Percentiles rank a stretch among this genome's conserved stretches.
Evolutionary conservation across 2,329 filamentous ascomycete genomes (phyloP).

Genomic region (Thielaviopsis populi): DNA sequence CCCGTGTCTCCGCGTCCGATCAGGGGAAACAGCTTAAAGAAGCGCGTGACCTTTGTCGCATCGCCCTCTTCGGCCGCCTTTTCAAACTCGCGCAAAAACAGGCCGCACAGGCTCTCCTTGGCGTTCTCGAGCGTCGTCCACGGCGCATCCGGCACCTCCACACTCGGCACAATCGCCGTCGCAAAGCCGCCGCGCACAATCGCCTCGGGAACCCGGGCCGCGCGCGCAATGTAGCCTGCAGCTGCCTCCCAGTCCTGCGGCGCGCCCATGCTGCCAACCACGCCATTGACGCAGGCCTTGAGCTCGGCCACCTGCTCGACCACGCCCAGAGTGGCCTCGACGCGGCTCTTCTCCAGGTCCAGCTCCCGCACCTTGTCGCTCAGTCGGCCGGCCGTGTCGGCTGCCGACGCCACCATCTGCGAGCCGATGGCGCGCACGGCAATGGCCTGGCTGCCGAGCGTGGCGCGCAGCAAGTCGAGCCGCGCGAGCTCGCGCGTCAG

Average conservation of each 20-base stretch:
- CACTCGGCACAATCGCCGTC: conserved; percentile 80
- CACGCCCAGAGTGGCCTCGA: conserved; percentile 77
- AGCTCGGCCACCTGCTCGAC: conserved; percentile 95
- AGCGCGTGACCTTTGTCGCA: conserved; percentile 76
- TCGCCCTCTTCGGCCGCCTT: conserved; percentile 79
- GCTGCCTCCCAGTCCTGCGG: conserved; percentile 98
- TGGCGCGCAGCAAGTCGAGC: conserved; percentile 76
- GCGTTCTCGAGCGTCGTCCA: conserved; percentile 75
- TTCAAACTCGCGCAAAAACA: conserved; percentile 92
- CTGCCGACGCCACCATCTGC: conserved; percentile 77
- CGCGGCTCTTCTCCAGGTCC: conserved; percentile 79
- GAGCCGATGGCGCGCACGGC: conserved; percentile 71
- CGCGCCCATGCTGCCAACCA: conserved; percentile 90
- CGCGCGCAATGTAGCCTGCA: conserved; percentile 73
- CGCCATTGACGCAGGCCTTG: conserved; percentile 88
- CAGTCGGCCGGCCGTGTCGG: conserved; percentile 70
- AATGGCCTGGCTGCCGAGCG: conserved; percentile 74
- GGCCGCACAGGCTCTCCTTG: conserved; percentile 71
- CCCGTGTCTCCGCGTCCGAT: conserved; percentile 82
- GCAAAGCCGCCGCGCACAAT: conserved; percentile 79
- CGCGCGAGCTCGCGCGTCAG: conserved; percentile 74
- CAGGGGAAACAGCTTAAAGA: conserved; percentile 95
- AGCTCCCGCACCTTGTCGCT: conserved; percentile 75
- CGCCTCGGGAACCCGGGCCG: conserved; percentile 61
- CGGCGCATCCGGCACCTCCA: conserved; percentile 86